A percentile compares a stretch with the other conserved stretches of the same genome.
Evolutionary conservation across 1,284 basidiomycete species (phyloP).

Genomic region (Anthracocystis setariae): DNA sequence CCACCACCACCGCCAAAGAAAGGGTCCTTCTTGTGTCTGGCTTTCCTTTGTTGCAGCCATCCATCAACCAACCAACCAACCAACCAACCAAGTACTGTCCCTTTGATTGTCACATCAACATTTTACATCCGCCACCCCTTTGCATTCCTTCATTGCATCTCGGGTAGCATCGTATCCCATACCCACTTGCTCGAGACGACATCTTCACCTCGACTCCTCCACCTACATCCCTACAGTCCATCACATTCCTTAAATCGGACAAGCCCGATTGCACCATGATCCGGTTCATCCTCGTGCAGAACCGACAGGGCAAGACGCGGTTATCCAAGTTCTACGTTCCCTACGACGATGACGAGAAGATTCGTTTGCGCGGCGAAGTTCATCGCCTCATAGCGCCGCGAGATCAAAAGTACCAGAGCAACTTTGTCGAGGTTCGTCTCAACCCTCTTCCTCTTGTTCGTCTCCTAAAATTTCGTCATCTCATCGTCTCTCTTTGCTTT

Average conservation of each 20-base stretch:
- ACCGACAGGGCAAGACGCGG: conserved; percentile 96
- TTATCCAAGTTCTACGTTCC: conserved; percentile 97
- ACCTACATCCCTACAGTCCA: too few species aligned
- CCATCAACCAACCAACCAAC: too few species aligned
- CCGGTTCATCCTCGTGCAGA: conserved; percentile 92
- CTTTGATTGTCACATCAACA: not conserved
- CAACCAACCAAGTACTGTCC: too few species aligned
- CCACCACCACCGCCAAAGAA: not conserved
- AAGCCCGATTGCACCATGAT: conserved; percentile 77
- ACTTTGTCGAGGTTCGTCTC: conserved; percentile 91
- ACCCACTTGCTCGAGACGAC: too few species aligned
- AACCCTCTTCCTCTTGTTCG: not conserved
- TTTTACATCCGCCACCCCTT: not conserved
- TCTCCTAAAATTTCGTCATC: not conserved
- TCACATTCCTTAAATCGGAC: too few species aligned
- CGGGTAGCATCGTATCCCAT: too few species aligned
- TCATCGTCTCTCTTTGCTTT: not conserved
- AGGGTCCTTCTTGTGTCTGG: not conserved
- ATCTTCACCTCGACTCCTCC: too few species aligned
- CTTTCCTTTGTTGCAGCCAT: not conserved
- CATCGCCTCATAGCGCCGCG: conserved; percentile 94
- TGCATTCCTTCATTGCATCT: too few species aligned
- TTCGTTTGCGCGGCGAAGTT: conserved; percentile 90
- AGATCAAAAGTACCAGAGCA: conserved; percentile 98
- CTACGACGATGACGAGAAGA: conserved; percentile 72